Evolutionary conservation across 768 basidiomycete genomes (phyloP), one percentile per base, ranked within the genome.

Genomic region (Rhodotorula sphaerocarpa): DNA sequence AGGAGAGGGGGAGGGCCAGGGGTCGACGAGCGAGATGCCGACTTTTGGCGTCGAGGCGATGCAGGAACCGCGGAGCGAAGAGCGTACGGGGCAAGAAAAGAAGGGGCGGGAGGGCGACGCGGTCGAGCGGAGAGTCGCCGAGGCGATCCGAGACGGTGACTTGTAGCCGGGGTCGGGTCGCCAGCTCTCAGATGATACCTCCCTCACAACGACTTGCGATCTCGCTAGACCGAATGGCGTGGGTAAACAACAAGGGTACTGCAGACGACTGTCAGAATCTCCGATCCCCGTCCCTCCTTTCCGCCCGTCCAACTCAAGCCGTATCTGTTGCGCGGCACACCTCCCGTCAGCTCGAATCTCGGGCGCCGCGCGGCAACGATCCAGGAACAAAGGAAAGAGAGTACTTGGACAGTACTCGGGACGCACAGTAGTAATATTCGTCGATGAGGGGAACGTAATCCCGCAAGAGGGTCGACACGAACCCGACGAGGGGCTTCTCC

Each of bases 401-500:
- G 16, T 39, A 16, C 36, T n/a, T n/a, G n/a, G n/a, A n/a, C n/a
- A n/a, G n/a, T n/a, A n/a, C n/a, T n/a, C 39, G 23, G n/a, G 43
- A 59, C 61, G 42, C 20, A 66, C 63, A 61, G 50, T 65, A 70
- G 57, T 65, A 67, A 47, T 63, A 71, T 20, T 66, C 67, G 57
- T 71, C 68, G 53, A 70, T 55, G 20, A 71, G 57, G 2, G 67
- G 67, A 7, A 61, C 47, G 63, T 71, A 71, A 45, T 66, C 65
- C n/a, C 51, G 48, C 28, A 69, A 41, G 34, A 64, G 10, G 3
- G 63, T 70, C 46, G 68, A 51, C 3, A 61, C 59, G 33, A 71
- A 59, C 16, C 64, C 63, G 34, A 71, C 18, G 42, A 71, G 41
- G 0, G 71, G 66, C 59, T 65, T 65, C 57, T 66, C 53, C 20